These are phyloP conservation scores for Geranomyces variabilis DNA, from an alignment of 192 early-diverging fungal species.

Conservation along the genomic window DNA sequence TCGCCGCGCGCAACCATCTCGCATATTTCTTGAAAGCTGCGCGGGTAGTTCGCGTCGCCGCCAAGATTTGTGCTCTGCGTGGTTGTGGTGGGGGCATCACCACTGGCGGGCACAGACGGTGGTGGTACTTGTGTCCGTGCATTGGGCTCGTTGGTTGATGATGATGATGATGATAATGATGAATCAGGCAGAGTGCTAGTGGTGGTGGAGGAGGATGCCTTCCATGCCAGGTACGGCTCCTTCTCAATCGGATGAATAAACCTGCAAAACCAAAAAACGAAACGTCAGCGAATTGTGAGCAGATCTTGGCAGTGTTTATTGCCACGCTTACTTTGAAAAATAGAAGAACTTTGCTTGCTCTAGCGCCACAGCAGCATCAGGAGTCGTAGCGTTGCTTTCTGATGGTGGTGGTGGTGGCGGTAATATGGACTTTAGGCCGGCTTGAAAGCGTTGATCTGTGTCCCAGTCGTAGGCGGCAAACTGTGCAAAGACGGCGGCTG, in stretches of 20 bases:
- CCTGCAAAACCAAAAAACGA: background rate
- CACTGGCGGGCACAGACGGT: no score
- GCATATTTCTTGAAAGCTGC: conserved; percentile 49
- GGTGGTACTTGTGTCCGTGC: no score
- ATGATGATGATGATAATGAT: no score
- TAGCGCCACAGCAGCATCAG: background rate
- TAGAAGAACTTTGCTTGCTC: conserved; percentile 45
- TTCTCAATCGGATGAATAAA: background rate
- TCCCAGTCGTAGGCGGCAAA: conserved; percentile 19
- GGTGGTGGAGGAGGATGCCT: no score
- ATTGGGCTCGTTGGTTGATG: no score
- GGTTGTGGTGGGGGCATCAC: no score
- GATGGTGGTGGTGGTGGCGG: background rate
- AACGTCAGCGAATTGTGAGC: no score
- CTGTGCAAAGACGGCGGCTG: conserved; percentile 12
- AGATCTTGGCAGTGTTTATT: background rate
- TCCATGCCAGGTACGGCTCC: background rate
- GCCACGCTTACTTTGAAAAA: conserved; percentile 17
- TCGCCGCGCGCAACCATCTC: conserved; percentile 47
- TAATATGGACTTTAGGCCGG: conserved; percentile 21
- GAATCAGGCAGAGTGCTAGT: no score
- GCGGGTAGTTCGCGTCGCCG: conserved; percentile 37
- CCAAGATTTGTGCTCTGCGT: background rate
- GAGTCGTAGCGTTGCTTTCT: background rate
- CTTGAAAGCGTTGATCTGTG: conserved; percentile 26